These are phyloP conservation scores for Colletotrichum paranaense DNA, from an alignment of 2,329 filamentous ascomycete species.

Conservation along the genomic window DNA sequence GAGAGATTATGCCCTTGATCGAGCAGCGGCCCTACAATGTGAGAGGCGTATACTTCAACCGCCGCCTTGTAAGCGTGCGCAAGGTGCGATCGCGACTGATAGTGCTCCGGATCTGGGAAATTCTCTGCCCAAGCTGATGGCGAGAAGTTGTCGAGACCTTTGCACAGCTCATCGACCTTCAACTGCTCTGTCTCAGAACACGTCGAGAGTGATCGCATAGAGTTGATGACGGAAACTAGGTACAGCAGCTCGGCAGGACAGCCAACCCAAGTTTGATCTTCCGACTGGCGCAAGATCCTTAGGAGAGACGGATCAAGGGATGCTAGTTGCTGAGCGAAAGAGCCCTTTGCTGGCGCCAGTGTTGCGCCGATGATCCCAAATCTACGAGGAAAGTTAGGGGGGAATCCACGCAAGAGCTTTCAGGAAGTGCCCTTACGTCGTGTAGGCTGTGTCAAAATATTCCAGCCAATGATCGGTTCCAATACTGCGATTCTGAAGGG, in stretches of 20 bases:
- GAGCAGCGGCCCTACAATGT: background rate
- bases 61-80: slow-evolving; percentile 25
- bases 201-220: background rate
- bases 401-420: background rate
- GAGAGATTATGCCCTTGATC: background rate
- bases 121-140: slow-evolving; percentile 12
- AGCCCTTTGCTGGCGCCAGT: background rate
- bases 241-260: slow-evolving; percentile 28
- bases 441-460: slow-evolving; percentile 27
- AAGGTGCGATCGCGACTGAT: slow-evolving; percentile 17
- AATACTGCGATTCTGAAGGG: background rate
- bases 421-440: slow-evolving; percentile 2
- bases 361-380: slow-evolving; percentile 27
- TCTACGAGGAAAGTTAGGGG: background rate
- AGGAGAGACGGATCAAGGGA: background rate
- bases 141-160: slow-evolving; percentile 4
- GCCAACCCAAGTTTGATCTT: slow-evolving; percentile 28
- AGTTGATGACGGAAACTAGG: slow-evolving; percentile 15
- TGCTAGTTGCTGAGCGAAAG: background rate
- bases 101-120: background rate
- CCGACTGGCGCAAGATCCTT: slow-evolving; percentile 14
- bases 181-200: background rate
- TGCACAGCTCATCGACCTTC: background rate
- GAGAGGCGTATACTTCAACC: slow-evolving; percentile 21
- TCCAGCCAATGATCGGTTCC: slow-evolving; percentile 5